Conservation (phyloP, 202 grass and related monocot genomes). For the Digitaria exilis region DNA sequence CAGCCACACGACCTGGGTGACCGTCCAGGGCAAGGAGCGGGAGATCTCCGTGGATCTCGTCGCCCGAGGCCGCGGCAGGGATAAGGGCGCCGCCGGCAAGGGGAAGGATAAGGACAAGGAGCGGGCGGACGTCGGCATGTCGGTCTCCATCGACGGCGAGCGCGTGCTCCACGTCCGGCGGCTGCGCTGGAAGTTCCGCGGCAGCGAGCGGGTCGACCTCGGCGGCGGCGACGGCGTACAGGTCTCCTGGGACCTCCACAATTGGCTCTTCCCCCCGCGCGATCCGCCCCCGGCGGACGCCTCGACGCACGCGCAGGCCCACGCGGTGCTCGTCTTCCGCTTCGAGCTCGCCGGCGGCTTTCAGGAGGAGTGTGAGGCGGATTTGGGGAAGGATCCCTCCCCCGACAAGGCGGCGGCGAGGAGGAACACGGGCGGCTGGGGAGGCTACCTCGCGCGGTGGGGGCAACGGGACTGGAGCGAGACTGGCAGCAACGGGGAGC, state of each 20-base stretch:
- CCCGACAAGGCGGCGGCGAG: constrained; percentile 8
- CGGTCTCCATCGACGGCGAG: constrained; percentile 64
- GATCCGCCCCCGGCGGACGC: constrained; percentile 23
- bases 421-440: constrained; percentile 31
- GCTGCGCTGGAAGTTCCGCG: constrained; percentile 92
- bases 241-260: constrained; percentile 93
- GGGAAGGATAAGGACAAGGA: constrained; percentile 45
- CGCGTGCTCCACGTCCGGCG: constrained; percentile 69
- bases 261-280: constrained; percentile 71
- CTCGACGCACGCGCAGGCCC: constrained; percentile 30
- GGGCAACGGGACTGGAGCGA: constrained; percentile 68
- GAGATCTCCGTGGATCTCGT: constrained; percentile 77
- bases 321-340: constrained; percentile 72
- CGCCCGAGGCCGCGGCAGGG: constrained; percentile 43
- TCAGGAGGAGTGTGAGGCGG: constrained; percentile 2
- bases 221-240: constrained; percentile 52
- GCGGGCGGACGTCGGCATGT: constrained; percentile 57
- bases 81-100: constrained; percentile 7
- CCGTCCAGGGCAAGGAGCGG: constrained; percentile 63
- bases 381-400: constrained; percentile 28
- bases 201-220: constrained; percentile 67
- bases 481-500: constrained; percentile 50
- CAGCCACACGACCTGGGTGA: constrained; percentile 56
- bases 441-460: constrained; percentile 44
- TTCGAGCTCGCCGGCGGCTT: constrained; percentile 50